Conservation (phyloP, 768 basidiomycete species). For the Mycena maculata region DNA sequence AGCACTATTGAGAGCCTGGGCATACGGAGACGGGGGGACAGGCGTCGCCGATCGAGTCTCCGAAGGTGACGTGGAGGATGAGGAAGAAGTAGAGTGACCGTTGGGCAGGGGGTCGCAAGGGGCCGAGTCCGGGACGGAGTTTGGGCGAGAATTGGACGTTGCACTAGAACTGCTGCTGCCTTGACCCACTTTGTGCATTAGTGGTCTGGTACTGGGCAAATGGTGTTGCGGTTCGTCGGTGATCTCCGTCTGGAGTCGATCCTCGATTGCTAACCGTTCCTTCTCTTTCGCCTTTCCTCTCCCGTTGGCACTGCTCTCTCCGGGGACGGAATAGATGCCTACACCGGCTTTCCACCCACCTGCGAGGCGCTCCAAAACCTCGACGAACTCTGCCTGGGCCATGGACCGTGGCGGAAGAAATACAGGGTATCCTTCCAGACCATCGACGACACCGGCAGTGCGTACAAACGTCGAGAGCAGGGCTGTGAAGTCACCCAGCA, state of each 20-base stretch:
- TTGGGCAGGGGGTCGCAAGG: slow-evolving; percentile 17
- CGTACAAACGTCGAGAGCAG: slow-evolving; percentile 74
- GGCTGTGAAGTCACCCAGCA: slow-evolving; percentile 79
- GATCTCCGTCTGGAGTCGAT: slow-evolving; percentile 46
- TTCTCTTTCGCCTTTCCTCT: slow-evolving; percentile 44
- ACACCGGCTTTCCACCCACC: slow-evolving; percentile 78
- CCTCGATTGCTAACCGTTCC: slow-evolving; percentile 58
- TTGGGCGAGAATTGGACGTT: slow-evolving; percentile 19
- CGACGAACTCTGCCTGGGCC: slow-evolving; percentile 91
- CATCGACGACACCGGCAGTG: slow-evolving; percentile 77
- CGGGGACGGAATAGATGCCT: slow-evolving; percentile 64
- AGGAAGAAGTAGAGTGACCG: slow-evolving; percentile 18
- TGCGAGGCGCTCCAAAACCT: slow-evolving; percentile 84
- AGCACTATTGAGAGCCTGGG: slow-evolving; percentile 70
- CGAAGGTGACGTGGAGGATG: slow-evolving; percentile 36
- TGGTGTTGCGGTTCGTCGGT: slow-evolving; percentile 22
- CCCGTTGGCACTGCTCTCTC: slow-evolving; percentile 37
- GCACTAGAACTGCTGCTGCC: slow-evolving; percentile 34
- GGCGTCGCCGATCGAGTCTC: slow-evolving; percentile 42
- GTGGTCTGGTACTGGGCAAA: slow-evolving; percentile 12
- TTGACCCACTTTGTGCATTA: slow-evolving; percentile 25
- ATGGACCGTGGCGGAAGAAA: slow-evolving; percentile 90
- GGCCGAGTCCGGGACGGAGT: slow-evolving; percentile 21
- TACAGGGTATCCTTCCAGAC: slow-evolving; percentile 88
- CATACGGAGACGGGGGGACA: slow-evolving; percentile 45